Evolutionary conservation across 1,284 basidiomycete species (phyloP).

Genomic region (Xerocomus cyaneibrunnescens): DNA sequence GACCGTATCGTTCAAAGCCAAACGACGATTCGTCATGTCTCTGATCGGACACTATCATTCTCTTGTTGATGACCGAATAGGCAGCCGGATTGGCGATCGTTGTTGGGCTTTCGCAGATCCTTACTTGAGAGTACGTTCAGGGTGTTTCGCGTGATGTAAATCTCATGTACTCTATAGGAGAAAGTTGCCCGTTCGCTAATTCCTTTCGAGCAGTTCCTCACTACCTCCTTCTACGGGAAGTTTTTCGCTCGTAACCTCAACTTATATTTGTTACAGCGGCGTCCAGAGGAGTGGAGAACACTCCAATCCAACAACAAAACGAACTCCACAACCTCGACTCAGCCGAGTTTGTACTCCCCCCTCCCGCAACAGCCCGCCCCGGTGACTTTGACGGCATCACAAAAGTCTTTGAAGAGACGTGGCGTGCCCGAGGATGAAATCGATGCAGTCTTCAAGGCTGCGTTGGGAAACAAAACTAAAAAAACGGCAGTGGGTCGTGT

Average conservation of each 20-base stretch:
- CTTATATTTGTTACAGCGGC: constrained; percentile 73
- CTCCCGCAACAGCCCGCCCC: constrained; percentile 1
- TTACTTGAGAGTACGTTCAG: constrained; percentile 73
- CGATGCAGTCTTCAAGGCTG: constrained; percentile 62
- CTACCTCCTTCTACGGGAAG: constrained; percentile 79
- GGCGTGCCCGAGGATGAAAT: constrained; percentile 57
- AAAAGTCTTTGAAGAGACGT: constrained; percentile 34
- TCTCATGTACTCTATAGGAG: constrained; percentile 54
- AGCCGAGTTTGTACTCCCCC: constrained; percentile 3
- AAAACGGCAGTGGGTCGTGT: constrained; percentile 34
- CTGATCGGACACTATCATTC: constrained; percentile 76
- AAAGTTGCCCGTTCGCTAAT: constrained; percentile 84
- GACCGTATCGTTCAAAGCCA: constrained; percentile 62
- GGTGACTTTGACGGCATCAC: neutral
- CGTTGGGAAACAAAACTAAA: constrained; percentile 57
- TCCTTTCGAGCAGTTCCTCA: constrained; percentile 66
- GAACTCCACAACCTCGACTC: constrained; percentile 1
- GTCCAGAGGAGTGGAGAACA: constrained; percentile 81
- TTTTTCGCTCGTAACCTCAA: constrained; percentile 82
- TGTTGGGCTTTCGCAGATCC: constrained; percentile 88
- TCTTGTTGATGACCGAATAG: constrained; percentile 85
- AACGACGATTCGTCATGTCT: constrained; percentile 68
- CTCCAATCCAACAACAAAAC: constrained; percentile 41
- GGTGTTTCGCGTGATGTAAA: constrained; percentile 2
- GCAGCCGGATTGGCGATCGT: constrained; percentile 84